phyloP scores from a whole-genome alignment of 2,329 filamentous ascomycete genomes.

The Xylariaceae sp. region DNA sequence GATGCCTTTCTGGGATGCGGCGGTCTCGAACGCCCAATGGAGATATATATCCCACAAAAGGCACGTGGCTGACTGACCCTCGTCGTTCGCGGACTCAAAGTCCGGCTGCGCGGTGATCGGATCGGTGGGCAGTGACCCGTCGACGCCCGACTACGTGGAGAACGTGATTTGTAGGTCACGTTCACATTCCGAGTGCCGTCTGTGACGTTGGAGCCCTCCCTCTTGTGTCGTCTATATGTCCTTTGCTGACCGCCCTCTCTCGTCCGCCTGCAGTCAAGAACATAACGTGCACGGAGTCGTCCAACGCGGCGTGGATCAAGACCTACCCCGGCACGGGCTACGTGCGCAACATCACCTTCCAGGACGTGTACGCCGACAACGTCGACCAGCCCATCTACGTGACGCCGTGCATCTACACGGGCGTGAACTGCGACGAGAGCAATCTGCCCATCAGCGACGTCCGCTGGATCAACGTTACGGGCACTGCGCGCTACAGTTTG shows the following conservation, averaged over 20 bases:
- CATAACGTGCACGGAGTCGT: conserved; percentile 29
- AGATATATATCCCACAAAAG: too few relatives aligned
- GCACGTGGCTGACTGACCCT: too few relatives aligned
- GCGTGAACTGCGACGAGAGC: conserved; percentile 30
- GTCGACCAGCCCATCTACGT: conserved; percentile 44
- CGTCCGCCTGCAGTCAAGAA: too few relatives aligned
- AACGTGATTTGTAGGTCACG: conserved; percentile 30
- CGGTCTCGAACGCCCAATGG: too few relatives aligned
- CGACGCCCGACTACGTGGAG: conserved; percentile 27
- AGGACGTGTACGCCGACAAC: conserved; percentile 30
- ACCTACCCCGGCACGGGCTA: conserved; percentile 32
- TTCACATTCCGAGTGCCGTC: too few relatives aligned
- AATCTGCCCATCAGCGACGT: conserved; percentile 37
- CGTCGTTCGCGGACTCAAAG: too few relatives aligned
- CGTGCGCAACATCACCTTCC: conserved; percentile 36
- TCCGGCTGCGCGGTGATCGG: conserved; percentile 30
- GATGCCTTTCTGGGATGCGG: too few relatives aligned
- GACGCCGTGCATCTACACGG: conserved; percentile 37
- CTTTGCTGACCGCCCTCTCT: too few relatives aligned
- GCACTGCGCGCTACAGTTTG: conserved; percentile 41
- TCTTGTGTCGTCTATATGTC: too few relatives aligned
- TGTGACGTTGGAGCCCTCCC: too few relatives aligned
- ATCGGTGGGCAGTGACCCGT: conserved; percentile 28
- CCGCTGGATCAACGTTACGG: conserved; percentile 41
- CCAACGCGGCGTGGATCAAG: conserved; percentile 36